These are phyloP conservation scores for Kalmanozyma brasiliensis DNA, from an alignment of 1,284 basidiomycete genomes.

Conservation along the genomic window DNA sequence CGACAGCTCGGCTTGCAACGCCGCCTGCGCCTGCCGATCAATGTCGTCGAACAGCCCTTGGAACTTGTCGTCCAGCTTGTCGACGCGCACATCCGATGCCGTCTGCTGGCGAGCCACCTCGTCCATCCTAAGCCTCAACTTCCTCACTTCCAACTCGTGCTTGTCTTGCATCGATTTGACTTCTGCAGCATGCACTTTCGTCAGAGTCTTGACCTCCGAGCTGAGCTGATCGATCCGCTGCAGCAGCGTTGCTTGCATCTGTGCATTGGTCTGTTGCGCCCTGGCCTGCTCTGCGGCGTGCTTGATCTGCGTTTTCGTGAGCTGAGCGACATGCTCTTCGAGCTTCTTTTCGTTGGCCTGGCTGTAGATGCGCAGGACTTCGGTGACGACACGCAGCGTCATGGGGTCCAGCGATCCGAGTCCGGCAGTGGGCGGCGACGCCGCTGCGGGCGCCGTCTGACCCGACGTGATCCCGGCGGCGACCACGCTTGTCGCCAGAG, in stretches of 20 bases:
- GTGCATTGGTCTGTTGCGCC: slow-evolving; percentile 2
- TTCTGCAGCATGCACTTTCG: not conserved
- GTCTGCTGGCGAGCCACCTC: slow-evolving; percentile 5
- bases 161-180: not conserved
- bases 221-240: slow-evolving; percentile 1
- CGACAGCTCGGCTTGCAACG: slow-evolving; percentile 16
- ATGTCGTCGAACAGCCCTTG: slow-evolving; percentile 26
- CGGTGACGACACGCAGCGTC: slow-evolving; percentile 25
- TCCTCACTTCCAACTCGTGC: slow-evolving; percentile 1
- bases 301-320: not conserved
- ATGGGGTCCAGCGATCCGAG: slow-evolving; percentile 12
- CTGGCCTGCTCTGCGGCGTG: slow-evolving; percentile 7
- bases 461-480: slow-evolving; percentile 7
- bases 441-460: not conserved
- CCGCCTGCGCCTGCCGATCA: slow-evolving; percentile 23
- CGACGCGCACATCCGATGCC: not conserved
- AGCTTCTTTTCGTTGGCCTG: slow-evolving; percentile 15
- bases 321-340: slow-evolving; percentile 1
- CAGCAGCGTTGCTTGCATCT: slow-evolving; percentile 7
- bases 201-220: not conserved
- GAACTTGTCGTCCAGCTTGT: slow-evolving; percentile 10
- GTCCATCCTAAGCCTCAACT: slow-evolving; percentile 3
- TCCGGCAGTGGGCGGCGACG: slow-evolving; percentile 1
- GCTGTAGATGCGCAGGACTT: slow-evolving; percentile 32
- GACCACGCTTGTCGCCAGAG: slow-evolving; percentile 8